Base-by-base conservation (phyloP, 1,284 basidiomycete species). In the Boletus hoseneyae region DNA sequence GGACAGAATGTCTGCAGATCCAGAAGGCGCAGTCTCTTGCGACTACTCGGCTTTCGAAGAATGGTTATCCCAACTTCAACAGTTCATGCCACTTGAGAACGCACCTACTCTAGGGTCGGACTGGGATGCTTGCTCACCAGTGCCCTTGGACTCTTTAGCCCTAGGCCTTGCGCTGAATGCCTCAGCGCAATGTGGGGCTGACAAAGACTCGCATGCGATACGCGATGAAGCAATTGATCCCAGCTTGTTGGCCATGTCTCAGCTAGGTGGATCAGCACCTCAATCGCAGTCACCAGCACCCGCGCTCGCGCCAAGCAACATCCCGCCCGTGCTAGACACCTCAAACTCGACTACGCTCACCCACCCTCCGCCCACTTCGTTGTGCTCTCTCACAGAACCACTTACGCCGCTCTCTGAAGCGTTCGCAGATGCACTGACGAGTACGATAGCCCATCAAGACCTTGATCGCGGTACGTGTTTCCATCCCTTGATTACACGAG, bases 51-150 rank as follows among this genome's bases (percentile, higher is more conserved):
- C 73, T 13, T 70, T 78, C 44, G 73, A 80, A 52, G 73, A 70
- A 39, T 81, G 79, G 79, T 69, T 81, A 62, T 71, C 71, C 41
- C 72, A 79, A 38, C 66, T 78, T 10, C 69, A 76, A 43, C 66
- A 68, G 2, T 72, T 76, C 45, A 64, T 73, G 60, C 52, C 57
- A 51, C 18, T 48, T 19, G 53, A 58, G 19, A 44, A 42, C 11
- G 19, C 27, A 27, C 25, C 50, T n/a, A 48, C 46, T 25, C 44
- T 50, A 25, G 63, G 55, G 32, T 40, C 38, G 11, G 63, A 60
- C 15, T 40, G 44, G 43, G 38, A 11, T 40, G 12, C 45, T 44
- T 23, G 23, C n/a, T 13, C 8, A 15, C 41, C 51, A 3, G 27
- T 40, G 3, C 23, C 50, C n/a, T 37, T 44, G 32, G 43, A 52